These are phyloP conservation scores for Triangularia verruculosa DNA, from an alignment of 2,329 filamentous ascomycete species.

Conservation along the genomic window DNA sequence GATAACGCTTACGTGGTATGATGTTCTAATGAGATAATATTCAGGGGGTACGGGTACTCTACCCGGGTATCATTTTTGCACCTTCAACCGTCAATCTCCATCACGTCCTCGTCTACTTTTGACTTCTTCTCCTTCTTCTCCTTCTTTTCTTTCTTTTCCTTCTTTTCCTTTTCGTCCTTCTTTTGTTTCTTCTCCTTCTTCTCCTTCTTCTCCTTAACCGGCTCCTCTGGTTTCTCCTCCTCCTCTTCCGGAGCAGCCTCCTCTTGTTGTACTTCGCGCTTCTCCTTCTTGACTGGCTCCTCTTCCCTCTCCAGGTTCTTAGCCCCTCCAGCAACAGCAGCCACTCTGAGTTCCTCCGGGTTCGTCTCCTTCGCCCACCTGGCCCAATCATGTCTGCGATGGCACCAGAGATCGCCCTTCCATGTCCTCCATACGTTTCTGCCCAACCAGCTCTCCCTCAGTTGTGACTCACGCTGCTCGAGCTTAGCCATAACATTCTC, in stretches of 20 bases:
- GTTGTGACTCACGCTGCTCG: slow-evolving; percentile 44
- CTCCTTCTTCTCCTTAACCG: slow-evolving; percentile 3
- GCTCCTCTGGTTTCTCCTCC: slow-evolving; percentile 7
- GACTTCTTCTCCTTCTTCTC: slow-evolving; percentile 19
- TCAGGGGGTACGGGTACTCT: neutral
- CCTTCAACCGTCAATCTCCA: slow-evolving; percentile 6
- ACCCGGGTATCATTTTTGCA: slow-evolving; percentile 1
- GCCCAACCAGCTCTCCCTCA: slow-evolving; percentile 54
- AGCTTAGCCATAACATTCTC: slow-evolving; percentile 52
- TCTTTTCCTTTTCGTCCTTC: slow-evolving; percentile 13
- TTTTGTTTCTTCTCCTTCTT: slow-evolving; percentile 1
- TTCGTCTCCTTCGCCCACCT: slow-evolving; percentile 54
- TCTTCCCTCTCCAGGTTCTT: slow-evolving; percentile 10
- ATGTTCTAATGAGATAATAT: neutral
- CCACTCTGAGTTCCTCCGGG: slow-evolving; percentile 32
- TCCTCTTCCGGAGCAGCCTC: neutral
- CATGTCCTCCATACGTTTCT: slow-evolving; percentile 56
- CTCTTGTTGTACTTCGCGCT: neutral
- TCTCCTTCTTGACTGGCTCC: slow-evolving; percentile 10
- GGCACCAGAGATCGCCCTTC: slow-evolving; percentile 58
- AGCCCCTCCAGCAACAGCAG: slow-evolving; percentile 28
- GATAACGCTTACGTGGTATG: neutral
- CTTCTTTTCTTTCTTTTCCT: slow-evolving; percentile 10
- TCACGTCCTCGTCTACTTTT: slow-evolving; percentile 29
- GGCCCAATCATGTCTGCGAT: slow-evolving; percentile 53